Evolutionary conservation across 2,329 filamentous ascomycete species (phyloP), one percentile per base, ranked within the genome.

Genomic region (Fusarium oxysporum): DNA sequence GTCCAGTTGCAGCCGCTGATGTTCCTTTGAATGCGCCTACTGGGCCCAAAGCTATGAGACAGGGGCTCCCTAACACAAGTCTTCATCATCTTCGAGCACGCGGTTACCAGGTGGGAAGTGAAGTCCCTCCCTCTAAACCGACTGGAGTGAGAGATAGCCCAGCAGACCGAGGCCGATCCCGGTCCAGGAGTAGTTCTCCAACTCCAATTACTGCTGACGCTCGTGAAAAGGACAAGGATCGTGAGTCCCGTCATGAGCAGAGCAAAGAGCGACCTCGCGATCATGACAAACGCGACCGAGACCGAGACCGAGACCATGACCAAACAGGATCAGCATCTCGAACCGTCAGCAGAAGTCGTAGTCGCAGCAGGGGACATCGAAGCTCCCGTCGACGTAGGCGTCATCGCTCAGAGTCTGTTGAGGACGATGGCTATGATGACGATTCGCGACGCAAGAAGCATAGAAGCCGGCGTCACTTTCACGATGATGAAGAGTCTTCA

Each of bases 31-130:
- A 87, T 83, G 96, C 96, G 33, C 96, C 96, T 33, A 97, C 93
- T 61, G 96, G 95, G 14, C 96, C 96, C 53, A 95, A 96, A 83
- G 96, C 96, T 23, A 97, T 98, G 94, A 90, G 96, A 71, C 92
- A 96, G 82, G 94, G 95, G 35, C 86, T 95, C 16, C 93, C 93
- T 57, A 97, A 97, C 81, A 95, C 92, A 64, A 93, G 93, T 74
- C 88, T 93, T 59, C 88, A 91, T 72, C 89, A 92, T 76, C 80
- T 91, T 80, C 85, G 90, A 71, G 88, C 88, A 30, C 82, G 86
- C 71, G 86, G 86, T 43, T 85, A 83, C 78, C 86, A 81, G 72
- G 82, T 87, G 41, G 82, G 81, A 74, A 83, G 84, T 72, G 80
- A 84, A 56, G 77, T 76, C 60, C 78, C 81, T 40, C 80, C 78